Evolutionary conservation across 768 basidiomycete genomes (phyloP), one percentile per base, ranked within the genome.

Genomic region (Daedaleopsis nitida): DNA sequence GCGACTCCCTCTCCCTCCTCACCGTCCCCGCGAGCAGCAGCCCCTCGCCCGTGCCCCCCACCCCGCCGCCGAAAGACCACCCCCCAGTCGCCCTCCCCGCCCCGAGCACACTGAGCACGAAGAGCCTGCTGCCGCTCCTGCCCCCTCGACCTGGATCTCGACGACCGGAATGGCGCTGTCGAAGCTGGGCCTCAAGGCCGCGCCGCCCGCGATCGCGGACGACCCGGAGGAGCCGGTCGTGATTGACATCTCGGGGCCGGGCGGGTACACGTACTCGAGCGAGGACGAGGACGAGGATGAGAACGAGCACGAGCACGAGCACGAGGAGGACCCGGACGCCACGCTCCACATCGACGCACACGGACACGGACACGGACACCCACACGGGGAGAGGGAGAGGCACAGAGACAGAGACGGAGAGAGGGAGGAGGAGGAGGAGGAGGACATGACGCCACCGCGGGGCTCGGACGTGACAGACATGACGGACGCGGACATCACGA

Each of bases 271-370:
- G 27, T 32, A 32, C 27, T 32, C 27, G 27, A 32, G 27, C 27
- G 27, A 32, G 7, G 27, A 32, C 27, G 27, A 32, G 27, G 52
- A 51, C 38, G 51, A 19, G 55, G 59, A 59, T 19, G 54, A 12
- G 57, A 7, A 24, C 2, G 27, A 32, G 27, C 45, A 51, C 38
- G 51, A 19, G 55, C 55, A 59, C 16, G 54, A 12, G 57, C 5
- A 24, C 2, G 52, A 35, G 52, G 59, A 58, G 23, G 62, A 66
- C 49, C 62, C 57, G 51, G 65, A 62, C 45, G 19, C 58, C 34
- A 63, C 62, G 49, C 52, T 63, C 14, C 53, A 58, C 45, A 11
- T 19, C 50, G 62, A 64, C 24, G 24, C 23, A 34, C 5, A 16
- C 38, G 23, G 50, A 58, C 12, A 17, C 24, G 51, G 58, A 53